A percentile compares a stretch with the other conserved stretches of the same genome.
These are phyloP conservation scores for Fraxinus xanthoxyloides DNA, from an alignment of 305 asterid genomes.

Conservation along the genomic window DNA sequence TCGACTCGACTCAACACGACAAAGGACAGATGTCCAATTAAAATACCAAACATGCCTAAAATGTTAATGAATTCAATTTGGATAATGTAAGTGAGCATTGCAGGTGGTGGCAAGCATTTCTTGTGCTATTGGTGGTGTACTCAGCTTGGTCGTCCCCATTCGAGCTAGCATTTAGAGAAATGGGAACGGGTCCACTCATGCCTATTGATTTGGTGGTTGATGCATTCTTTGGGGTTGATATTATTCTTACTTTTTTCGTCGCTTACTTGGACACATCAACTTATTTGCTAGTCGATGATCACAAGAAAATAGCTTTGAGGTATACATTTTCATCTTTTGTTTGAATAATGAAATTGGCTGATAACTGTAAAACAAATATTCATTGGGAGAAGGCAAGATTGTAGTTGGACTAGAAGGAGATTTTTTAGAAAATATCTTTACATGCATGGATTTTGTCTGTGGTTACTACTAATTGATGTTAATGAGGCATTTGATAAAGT, in stretches of 20 bases:
- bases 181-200: slow-evolving; percentile 61
- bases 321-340: slow-evolving; percentile 10
- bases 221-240: slow-evolving; percentile 72
- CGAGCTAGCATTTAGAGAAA: slow-evolving; percentile 74
- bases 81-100: slow-evolving; percentile 1
- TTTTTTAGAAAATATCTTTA: neutral
- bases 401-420: neutral
- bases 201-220: slow-evolving; percentile 77
- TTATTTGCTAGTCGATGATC: slow-evolving; percentile 72
- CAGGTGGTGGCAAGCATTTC: slow-evolving; percentile 88
- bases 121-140: slow-evolving; percentile 80
- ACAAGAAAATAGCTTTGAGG: slow-evolving; percentile 72
- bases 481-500: neutral
- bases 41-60: neutral
- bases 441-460: neutral
- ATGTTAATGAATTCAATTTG: neutral
- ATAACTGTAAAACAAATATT: neutral
- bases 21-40: neutral
- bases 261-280: slow-evolving; percentile 85
- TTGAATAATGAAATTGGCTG: neutral
- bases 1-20: too few species aligned
- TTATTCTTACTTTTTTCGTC: slow-evolving; percentile 74
- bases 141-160: slow-evolving; percentile 97
- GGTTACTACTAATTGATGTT: neutral
- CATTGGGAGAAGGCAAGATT: neutral